phyloP scores from a whole-genome alignment of 2,329 filamentous ascomycete genomes.

The Colletotrichum neosansevieriae region DNA sequence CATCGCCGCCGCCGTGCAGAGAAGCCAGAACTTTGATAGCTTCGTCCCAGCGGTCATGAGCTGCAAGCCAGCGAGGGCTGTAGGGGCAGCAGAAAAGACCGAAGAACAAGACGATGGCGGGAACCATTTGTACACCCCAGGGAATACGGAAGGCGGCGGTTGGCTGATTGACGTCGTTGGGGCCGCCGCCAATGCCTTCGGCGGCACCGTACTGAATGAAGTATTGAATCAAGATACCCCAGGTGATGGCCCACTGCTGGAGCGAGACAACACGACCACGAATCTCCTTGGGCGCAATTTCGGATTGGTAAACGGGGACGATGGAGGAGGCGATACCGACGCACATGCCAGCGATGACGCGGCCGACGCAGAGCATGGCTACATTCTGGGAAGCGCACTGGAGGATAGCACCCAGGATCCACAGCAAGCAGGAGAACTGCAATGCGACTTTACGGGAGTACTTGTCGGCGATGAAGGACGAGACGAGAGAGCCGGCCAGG shows the following conservation, averaged over 20 bases:
- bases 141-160: constrained; percentile 69
- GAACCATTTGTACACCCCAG: constrained; percentile 71
- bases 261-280: constrained; percentile 69
- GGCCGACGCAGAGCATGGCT: constrained; percentile 77
- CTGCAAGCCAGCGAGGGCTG: constrained; percentile 78
- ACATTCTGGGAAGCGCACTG: constrained; percentile 74
- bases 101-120: constrained; percentile 64
- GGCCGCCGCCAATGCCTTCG: constrained; percentile 62
- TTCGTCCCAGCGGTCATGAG: constrained; percentile 75
- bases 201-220: constrained; percentile 75
- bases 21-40: constrained; percentile 68
- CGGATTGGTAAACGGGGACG: constrained; percentile 77
- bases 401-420: constrained; percentile 65
- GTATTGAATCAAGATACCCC: constrained; percentile 76
- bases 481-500: constrained; percentile 67
- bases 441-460: constrained; percentile 63
- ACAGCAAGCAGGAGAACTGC: constrained; percentile 62
- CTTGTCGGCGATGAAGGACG: constrained; percentile 63
- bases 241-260: constrained; percentile 79
- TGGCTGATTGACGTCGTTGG: constrained; percentile 62
- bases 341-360: constrained; percentile 77
- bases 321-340: constrained; percentile 81
- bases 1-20: constrained; percentile 69
- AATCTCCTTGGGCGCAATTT: constrained; percentile 70
- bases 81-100: constrained; percentile 72